Evolutionary conservation across 805 yeast genomes (phyloP), one percentile per base, ranked within the genome.

Genomic region (Lachancea quebecensis): DNA sequence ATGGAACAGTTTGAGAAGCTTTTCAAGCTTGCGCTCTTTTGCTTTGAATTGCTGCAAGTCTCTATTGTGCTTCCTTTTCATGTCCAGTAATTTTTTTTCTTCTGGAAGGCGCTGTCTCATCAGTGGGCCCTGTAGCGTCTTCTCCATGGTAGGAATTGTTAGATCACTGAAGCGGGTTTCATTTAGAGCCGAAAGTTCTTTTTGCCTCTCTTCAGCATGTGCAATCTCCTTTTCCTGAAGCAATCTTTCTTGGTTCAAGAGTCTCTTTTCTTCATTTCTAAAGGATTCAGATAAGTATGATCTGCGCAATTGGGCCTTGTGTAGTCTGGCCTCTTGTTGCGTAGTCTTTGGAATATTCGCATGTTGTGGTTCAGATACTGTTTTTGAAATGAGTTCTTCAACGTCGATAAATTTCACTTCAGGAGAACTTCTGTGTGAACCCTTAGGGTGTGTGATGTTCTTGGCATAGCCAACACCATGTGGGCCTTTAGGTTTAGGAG

Each of bases 91-190:
- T 43, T 72, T 75, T 41, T 66, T 62, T 65, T 90, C 95, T 56
- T 81, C 93, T 18, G 68, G 71, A 0, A 95, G 83, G 63, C 95
- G 75, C 39, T 68, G 76, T 58, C 84, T 75, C 72, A 90, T 77
- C 49, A 88, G 67, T 12, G 91, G 85, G 2, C 85, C 86, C 17
- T 74, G 63, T 49, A 86, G 64, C 51, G 79, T 72, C 33, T 75
- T 72, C 55, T 83, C 88, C 46, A 89, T 70, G 1, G 95, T 84
- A 39, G 96, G 96, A 41, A 87, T 70, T 1, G 95, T 86, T 57
- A 82, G 74, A 55, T 71, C 69, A 21, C 68, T 64, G 5, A 64
- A 50, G 35, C 54, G 62, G 12, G 42, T 42, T 33, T 55, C 47
- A 25, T 57, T 50, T 16, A 59, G 35, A 25, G 50, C 40, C 29